A percentile compares a stretch with the other conserved stretches of the same genome.
Evolutionary conservation across 495 filamentous ascomycete species (phyloP).

Genomic region (Penicillium coprophilum): DNA sequence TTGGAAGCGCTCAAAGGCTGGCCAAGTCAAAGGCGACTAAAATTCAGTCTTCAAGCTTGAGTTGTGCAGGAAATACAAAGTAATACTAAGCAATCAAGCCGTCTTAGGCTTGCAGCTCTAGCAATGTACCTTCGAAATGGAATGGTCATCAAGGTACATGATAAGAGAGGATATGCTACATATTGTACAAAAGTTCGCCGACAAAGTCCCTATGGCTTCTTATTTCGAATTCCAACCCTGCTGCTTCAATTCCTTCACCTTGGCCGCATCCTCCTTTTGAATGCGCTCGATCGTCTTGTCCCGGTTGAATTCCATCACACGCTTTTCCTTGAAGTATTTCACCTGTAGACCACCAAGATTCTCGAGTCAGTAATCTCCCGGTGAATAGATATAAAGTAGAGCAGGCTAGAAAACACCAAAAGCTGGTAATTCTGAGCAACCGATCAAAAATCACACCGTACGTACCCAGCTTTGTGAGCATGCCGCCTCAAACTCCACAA

Average conservation of each 20-base stretch:
- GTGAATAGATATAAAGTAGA: neutral
- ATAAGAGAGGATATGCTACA: conserved; percentile 33
- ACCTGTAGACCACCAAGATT: conserved; percentile 54
- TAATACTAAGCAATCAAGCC: neutral
- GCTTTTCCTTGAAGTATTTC: conserved; percentile 93
- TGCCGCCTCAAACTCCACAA: conserved; percentile 66
- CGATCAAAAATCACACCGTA: conserved; percentile 8
- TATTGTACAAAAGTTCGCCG: conserved; percentile 24
- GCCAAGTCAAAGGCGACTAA: neutral
- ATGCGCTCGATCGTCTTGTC: conserved; percentile 75
- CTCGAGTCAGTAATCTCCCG: conserved; percentile 16
- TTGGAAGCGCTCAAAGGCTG: neutral
- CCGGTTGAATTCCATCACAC: conserved; percentile 87
- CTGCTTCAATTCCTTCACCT: conserved; percentile 53
- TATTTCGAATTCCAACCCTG: conserved; percentile 37
- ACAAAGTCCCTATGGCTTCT: neutral
- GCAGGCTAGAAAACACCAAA: conserved; percentile 3
- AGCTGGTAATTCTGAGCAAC: conserved; percentile 1
- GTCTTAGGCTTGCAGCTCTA: neutral
- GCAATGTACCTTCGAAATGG: conserved; percentile 4
- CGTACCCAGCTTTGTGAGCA: conserved; percentile 82
- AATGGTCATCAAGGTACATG: conserved; percentile 21
- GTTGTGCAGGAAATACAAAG: neutral
- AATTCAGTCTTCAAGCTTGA: neutral
- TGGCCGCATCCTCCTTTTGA: conserved; percentile 71